phyloP scores from a whole-genome alignment of 495 filamentous ascomycete species.

The Xylaria curta region DNA sequence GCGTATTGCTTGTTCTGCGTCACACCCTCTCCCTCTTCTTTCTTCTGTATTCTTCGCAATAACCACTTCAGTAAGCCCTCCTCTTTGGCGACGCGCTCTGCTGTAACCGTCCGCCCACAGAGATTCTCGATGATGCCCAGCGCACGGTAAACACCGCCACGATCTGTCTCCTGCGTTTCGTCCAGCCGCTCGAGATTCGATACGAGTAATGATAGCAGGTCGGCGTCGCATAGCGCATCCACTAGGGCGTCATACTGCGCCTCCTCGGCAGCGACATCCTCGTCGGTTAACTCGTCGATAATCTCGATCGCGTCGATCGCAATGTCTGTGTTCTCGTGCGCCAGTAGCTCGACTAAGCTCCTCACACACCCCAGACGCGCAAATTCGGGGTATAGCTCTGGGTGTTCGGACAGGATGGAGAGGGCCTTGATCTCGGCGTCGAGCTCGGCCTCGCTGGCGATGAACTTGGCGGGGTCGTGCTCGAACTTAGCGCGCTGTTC shows the following conservation, averaged over 20 bases:
- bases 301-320: constrained; percentile 92
- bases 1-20: constrained; percentile 96
- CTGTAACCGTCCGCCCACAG: constrained; percentile 65
- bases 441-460: constrained; percentile 79
- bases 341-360: constrained; percentile 78
- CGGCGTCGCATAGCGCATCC: constrained; percentile 80
- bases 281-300: constrained; percentile 90
- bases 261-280: constrained; percentile 85
- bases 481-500: constrained; percentile 90
- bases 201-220: constrained; percentile 81
- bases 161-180: constrained; percentile 78
- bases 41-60: constrained; percentile 60
- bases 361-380: constrained; percentile 76
- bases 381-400: constrained; percentile 85
- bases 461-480: constrained; percentile 80
- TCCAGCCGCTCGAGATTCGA: constrained; percentile 85
- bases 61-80: constrained; percentile 76
- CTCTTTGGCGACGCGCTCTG: constrained; percentile 71
- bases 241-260: constrained; percentile 84
- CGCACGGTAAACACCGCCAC: constrained; percentile 84
- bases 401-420: constrained; percentile 85
- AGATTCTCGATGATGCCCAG: constrained; percentile 86
- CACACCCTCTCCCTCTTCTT: constrained; percentile 42
- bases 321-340: constrained; percentile 97
- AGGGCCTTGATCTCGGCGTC: constrained; percentile 89